phyloP scores from a whole-genome alignment of 1,284 basidiomycete genomes.

The Cryptococcus sp. region DNA sequence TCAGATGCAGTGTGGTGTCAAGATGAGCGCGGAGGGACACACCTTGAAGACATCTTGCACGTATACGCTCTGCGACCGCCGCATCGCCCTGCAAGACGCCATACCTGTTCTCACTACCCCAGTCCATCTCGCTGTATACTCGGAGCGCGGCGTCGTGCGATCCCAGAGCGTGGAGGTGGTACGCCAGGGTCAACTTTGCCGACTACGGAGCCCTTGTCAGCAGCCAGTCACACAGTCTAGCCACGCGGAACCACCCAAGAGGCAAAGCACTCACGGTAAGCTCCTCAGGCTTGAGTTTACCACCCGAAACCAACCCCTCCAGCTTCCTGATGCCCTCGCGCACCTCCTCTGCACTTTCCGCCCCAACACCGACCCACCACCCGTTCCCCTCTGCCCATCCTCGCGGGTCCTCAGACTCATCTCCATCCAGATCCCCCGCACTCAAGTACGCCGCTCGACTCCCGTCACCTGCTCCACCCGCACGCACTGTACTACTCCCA shows the following conservation, averaged over 20 bases:
- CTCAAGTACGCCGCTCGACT: slow-evolving; percentile 27
- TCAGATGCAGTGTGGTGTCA: background rate
- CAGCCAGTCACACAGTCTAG: background rate
- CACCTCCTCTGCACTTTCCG: slow-evolving; percentile 26
- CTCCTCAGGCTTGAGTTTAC: slow-evolving; percentile 24
- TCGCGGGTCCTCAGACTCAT: slow-evolving; percentile 26
- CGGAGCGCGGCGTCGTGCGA: slow-evolving; percentile 62
- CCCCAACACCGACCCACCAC: slow-evolving; percentile 30
- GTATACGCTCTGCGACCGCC: slow-evolving; percentile 48
- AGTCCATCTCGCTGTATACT: slow-evolving; percentile 59
- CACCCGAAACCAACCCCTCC: slow-evolving; percentile 15
- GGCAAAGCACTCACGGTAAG: slow-evolving; percentile 54
- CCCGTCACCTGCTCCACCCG: background rate
- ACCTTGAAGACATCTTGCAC: slow-evolving; percentile 50
- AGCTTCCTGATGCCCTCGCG: slow-evolving; percentile 26
- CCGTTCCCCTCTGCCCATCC: slow-evolving; percentile 27
- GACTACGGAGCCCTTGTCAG: slow-evolving; percentile 22
- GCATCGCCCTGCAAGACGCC: slow-evolving; percentile 47
- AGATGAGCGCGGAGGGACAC: slow-evolving; percentile 5
- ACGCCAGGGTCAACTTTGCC: slow-evolving; percentile 61
- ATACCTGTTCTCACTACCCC: slow-evolving; percentile 44
- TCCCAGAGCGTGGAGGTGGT: slow-evolving; percentile 70
- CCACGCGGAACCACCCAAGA: slow-evolving; percentile 6
- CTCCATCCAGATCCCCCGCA: slow-evolving; percentile 38
- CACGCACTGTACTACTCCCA: slow-evolving; percentile 17